Evolutionary conservation across 164 flowering plant species (phyloP).

Genomic region (Magnolia changhungtana): DNA sequence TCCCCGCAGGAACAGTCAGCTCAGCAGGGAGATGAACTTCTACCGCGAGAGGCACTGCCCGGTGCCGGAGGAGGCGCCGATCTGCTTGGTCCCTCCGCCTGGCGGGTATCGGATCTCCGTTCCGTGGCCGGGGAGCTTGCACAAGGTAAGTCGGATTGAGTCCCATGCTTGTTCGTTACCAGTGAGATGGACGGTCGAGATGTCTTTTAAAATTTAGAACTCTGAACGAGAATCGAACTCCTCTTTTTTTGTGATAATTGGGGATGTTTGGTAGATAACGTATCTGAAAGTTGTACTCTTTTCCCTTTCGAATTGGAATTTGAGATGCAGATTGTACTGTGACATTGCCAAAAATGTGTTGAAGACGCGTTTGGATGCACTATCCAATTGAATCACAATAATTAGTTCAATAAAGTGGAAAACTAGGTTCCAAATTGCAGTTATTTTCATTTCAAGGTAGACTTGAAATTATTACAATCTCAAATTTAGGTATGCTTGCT

Average conservation of each 20-base stretch:
- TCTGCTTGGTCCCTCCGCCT: conserved; percentile 85
- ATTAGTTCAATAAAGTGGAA: too few relatives aligned
- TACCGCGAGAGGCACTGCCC: conserved; percentile 95
- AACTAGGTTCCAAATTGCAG: neutral
- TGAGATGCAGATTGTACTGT: neutral
- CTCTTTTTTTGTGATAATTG: neutral
- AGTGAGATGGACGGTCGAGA: neutral
- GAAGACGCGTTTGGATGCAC: too few relatives aligned
- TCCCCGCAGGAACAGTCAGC: conserved; percentile 81
- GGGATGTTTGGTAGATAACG: neutral
- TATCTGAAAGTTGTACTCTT: neutral
- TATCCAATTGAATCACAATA: too few relatives aligned
- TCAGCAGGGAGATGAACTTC: conserved; percentile 87
- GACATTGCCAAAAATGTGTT: too few relatives aligned
- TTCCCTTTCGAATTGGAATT: neutral
- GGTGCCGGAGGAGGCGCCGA: conserved; percentile 57
- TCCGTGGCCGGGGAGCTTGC: conserved; percentile 86
- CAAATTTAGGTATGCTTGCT: neutral
- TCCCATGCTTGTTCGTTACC: neutral
- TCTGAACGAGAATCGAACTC: neutral
- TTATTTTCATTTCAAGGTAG: neutral
- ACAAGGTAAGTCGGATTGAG: conserved; percentile 49
- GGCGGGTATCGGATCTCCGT: conserved; percentile 71
- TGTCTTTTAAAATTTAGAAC: neutral
- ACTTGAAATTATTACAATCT: neutral